Evolutionary conservation across 1,284 basidiomycete genomes (phyloP), one percentile per base, ranked within the genome.

Genomic region (Golubevia pallescens): DNA sequence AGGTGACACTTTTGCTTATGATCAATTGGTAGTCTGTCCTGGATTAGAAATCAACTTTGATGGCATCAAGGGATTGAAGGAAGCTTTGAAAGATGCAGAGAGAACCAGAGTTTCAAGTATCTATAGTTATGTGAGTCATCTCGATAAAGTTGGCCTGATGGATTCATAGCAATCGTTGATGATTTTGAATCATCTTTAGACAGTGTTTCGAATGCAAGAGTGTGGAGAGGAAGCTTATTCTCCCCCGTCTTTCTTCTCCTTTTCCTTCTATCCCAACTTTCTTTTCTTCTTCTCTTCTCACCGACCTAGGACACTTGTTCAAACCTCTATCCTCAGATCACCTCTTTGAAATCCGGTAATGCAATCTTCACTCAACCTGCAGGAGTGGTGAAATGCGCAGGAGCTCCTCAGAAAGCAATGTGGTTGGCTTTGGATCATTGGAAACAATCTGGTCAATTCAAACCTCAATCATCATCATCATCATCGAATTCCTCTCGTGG

Each of bases 301-400:
- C 58, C 23, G 20, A 21, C 58, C n/a, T n/a, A 62, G 60, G 58
- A 80, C 65, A 68, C 77, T 2, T 75, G 74, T 60, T 71, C 73
- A 65, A 72, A 80, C 64, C 72, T 81, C 4, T 81, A 73, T 52
- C 66, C 69, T 63, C 70, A 69, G 53, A 75, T 82, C 55, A 56
- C 91, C 0, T 93, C 89, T 7, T 89, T 95, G 70, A 89, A 91
- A 60, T 87, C 88, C 3, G 95, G 94, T 19, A 90, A 91, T 62
- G 95, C 95, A 1, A 90, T 99, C 78, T 98, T 99, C 87, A 98
- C 96, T 0, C 96, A 98, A 86, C 96, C 95, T 32, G 90, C 92
- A n/a, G 94, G 95, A 21, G 88, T 94, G 23, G 90, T 98, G 86
- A 98, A 98, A 87, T 98, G 95, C 85, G 93, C 95, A 62, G 96